Evolutionary conservation across 257 asterid genomes (phyloP).

Genomic region (Sherardia arvensis): DNA sequence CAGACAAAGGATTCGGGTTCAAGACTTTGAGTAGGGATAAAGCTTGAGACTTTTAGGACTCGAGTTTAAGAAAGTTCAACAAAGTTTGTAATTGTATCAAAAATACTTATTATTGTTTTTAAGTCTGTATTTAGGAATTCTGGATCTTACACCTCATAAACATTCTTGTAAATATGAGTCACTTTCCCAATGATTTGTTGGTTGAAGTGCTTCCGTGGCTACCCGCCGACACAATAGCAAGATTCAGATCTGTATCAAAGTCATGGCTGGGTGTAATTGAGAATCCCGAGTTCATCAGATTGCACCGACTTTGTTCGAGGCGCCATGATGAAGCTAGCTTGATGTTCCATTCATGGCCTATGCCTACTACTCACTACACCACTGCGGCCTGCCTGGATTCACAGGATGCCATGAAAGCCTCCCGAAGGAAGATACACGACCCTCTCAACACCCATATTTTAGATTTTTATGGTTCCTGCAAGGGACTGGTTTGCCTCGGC

Average conservation of each 20-base stretch:
- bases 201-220: not conserved
- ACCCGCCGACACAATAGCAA: not conserved
- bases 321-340: not conserved
- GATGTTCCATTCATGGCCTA: not conserved
- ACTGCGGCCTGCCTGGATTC: not conserved
- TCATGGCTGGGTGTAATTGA: not conserved
- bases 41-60: too few species aligned
- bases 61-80: too few species aligned
- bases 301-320: not conserved
- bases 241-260: not conserved
- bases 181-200: not conserved
- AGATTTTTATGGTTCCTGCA: not conserved
- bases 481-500: not conserved
- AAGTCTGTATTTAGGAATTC: too few species aligned
- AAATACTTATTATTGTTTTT: too few species aligned
- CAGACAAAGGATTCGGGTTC: too few species aligned
- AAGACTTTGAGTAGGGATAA: too few species aligned
- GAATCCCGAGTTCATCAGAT: not conserved
- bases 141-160: too few species aligned
- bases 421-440: too few species aligned
- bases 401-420: not conserved
- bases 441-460: not conserved
- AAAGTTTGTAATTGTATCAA: too few species aligned
- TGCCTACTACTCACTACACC: not conserved
- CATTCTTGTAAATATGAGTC: too few species aligned